Conservation (phyloP, 2,329 filamentous ascomycete genomes). For the Trichoderma sp. region DNA sequence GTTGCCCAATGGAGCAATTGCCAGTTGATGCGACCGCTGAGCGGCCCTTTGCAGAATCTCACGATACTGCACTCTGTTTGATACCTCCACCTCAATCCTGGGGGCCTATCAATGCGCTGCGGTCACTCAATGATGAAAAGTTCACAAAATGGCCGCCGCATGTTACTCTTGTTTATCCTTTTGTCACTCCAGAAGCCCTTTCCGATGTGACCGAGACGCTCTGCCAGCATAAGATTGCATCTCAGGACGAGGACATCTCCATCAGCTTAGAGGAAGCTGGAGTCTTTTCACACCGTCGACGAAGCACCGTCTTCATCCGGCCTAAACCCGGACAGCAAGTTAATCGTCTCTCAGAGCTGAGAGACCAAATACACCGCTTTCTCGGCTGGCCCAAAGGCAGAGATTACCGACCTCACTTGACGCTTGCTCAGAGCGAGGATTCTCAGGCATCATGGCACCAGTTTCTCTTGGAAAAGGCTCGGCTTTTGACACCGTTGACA, state of each 20-base stretch:
- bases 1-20: neutral
- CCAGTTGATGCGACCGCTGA: neutral
- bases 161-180: conserved; percentile 65
- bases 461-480: conserved; percentile 52
- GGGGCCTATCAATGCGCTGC: conserved; percentile 51
- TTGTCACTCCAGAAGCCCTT: conserved; percentile 51
- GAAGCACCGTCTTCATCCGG: conserved; percentile 49
- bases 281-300: conserved; percentile 46
- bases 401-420: conserved; percentile 51
- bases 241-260: conserved; percentile 17
- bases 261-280: conserved; percentile 43
- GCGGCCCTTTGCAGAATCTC: conserved; percentile 21
- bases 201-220: conserved; percentile 39
- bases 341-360: conserved; percentile 34
- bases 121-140: conserved; percentile 61
- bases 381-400: conserved; percentile 33
- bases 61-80: conserved; percentile 61
- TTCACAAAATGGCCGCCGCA: conserved; percentile 64
- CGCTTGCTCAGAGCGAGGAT: conserved; percentile 57
- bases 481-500: conserved; percentile 44
- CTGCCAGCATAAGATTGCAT: conserved; percentile 20
- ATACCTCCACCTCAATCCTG: conserved; percentile 52
- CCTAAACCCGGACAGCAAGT: conserved; percentile 23
- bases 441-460: conserved; percentile 44
- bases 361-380: conserved; percentile 34